Evolutionary conservation across 345 rosid species (phyloP), one percentile per base, ranked within the genome.

Genomic region (Geranium rotundifolium): DNA sequence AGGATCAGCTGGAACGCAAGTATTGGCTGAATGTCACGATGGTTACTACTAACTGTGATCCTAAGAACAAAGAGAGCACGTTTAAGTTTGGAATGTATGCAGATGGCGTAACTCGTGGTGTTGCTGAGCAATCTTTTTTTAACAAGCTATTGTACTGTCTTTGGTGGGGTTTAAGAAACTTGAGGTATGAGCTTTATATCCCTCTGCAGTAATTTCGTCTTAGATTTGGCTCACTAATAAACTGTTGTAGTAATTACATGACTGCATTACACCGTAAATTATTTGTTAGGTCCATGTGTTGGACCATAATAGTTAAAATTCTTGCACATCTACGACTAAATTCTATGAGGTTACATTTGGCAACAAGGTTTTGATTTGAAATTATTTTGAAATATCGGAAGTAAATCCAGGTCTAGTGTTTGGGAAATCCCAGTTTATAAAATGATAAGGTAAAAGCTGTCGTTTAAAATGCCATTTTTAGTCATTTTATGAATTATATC

Each of bases 71-170:
- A 17, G 68, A 71, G n/a, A 65, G 63, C 13, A 30, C 64, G 17
- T 88, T 87, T 71, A 77, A 79, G 69, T 87, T 84, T 27, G 97
- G 97, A 19, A 90, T 90, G 76, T 88, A 85, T 67, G 90, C 80
- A 30, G 93, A 84, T 71, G 89, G 87, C 54, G 82, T 90, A 57
- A 80, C 81, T 3, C 79, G 70, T 60, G 67, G 81, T 20, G 95
- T 84, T 56, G 95, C 90, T 54, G 73, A 84, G 0, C 63, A 83
- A 13, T 66, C 69, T 58, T 77, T 88, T 18, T 62, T 78, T 29
- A 73, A 74, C 34, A 88, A 88, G 71, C 84, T 84, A 66, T 65
- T 90, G 56, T 90, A 85, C 56, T 88, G 95, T 54, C 93, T 90
- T 56, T 84, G 93, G 89, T 86, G 93, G 93, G 93, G 93, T 64